Evolutionary conservation across 306 rosid species (phyloP), one percentile per base, ranked within the genome.

Genomic region (Vigna nakashimae): DNA sequence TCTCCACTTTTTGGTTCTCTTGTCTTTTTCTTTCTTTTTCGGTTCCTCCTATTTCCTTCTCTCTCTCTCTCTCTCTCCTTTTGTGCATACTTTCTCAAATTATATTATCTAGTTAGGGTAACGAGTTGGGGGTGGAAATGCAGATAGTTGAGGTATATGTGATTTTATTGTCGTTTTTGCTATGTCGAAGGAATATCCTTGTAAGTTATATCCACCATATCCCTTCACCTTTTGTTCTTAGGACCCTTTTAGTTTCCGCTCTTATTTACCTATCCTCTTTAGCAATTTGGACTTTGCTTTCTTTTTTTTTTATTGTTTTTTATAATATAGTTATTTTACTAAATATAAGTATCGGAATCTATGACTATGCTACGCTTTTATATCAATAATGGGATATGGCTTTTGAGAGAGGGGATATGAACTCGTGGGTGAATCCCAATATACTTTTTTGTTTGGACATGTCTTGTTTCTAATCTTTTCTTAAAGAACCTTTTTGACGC

Each of bases 231-330:
- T 71, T 74, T 65, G 65, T 76, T 76, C n/a, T 86, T 81, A 87
- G 84, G 86, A 80, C 79, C 86, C 85, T 81, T 69, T 43, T 30
- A 30, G 8, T 24, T 82, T 81, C 60, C 5, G n/a, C 58, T 68
- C 18, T 60, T 73, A n/a, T 73, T 73, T 53, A 67, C 55, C 71
- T 64, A 45, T 57, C 69, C 36, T 26, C 32, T 51, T 73, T 71
- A 3, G 46, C n/a, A 36, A 50, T 32, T 24, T 40, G 66, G 67
- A 43, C 45, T 45, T 24, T 20, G 14, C 34, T 13, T 46, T n/a
- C n/a, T n/a, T 5, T 76, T 81, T 9, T 26, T 46, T 11, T 71
- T 78, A 10, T 10, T 43, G 12, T 43, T 6, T 9, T 6, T 11
- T 1, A 9, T 43, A 43, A 9, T 73, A 52, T 15, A 36, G 3